These are phyloP conservation scores for Hypoxylon sp. DNA, from an alignment of 2,329 filamentous ascomycete species.

Conservation along the genomic window DNA sequence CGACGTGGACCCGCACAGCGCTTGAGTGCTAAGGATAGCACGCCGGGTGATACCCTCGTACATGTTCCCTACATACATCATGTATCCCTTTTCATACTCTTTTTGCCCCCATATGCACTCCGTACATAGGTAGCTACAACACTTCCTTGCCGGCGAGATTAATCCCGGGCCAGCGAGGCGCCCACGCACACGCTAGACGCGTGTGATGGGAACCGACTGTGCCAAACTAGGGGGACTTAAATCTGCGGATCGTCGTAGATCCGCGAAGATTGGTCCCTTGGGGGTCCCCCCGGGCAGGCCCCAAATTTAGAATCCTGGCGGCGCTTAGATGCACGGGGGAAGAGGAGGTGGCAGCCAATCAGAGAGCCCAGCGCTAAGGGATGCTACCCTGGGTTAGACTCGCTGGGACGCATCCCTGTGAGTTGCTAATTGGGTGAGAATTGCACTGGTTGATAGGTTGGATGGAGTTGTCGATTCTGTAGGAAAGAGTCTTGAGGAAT, in stretches of 20 bases:
- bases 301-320: slow-evolving; percentile 45
- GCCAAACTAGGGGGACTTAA: not conserved
- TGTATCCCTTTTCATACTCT: not conserved
- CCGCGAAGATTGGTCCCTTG: slow-evolving; percentile 44
- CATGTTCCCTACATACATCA: slow-evolving; percentile 21
- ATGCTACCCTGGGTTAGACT: slow-evolving; percentile 21
- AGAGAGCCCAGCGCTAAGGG: slow-evolving; percentile 23
- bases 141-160: slow-evolving; percentile 26
- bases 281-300: slow-evolving; percentile 20
- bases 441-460: slow-evolving; percentile 14
- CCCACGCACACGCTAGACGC: slow-evolving; percentile 44
- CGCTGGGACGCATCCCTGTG: slow-evolving; percentile 19
- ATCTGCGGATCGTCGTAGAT: slow-evolving; percentile 21
- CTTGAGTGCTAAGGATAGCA: slow-evolving; percentile 48
- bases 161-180: slow-evolving; percentile 42
- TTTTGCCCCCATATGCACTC: not conserved
- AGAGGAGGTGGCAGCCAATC: slow-evolving; percentile 30
- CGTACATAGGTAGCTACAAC: not conserved
- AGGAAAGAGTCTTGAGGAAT: not conserved
- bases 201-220: slow-evolving; percentile 34
- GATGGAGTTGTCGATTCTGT: not conserved
- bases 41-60: slow-evolving; percentile 42
- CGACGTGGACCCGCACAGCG: slow-evolving; percentile 29
- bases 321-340: slow-evolving; percentile 46
- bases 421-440: slow-evolving; percentile 2